Conservation (phyloP, 2,329 filamentous ascomycete genomes). For the Penicillium sp. region DNA sequence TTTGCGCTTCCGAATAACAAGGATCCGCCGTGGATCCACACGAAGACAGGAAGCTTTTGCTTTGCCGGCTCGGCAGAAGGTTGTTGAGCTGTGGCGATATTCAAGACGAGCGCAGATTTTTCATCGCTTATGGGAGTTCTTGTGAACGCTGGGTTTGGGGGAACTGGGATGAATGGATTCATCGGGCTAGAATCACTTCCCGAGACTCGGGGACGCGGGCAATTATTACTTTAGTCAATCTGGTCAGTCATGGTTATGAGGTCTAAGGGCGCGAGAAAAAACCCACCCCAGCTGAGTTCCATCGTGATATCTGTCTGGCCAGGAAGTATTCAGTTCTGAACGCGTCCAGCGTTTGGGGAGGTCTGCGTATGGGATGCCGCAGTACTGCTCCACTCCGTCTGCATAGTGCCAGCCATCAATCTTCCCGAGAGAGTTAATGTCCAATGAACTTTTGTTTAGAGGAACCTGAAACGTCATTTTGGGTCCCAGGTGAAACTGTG, state of each 20-base stretch:
- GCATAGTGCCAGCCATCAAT: conserved; percentile 8
- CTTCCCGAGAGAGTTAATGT: conserved; percentile 4
- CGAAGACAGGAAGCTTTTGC: conserved; percentile 6
- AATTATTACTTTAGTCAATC: conserved; percentile 3
- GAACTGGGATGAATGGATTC: conserved; percentile 13
- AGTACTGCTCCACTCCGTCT: conserved; percentile 13
- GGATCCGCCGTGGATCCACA: conserved; percentile 11
- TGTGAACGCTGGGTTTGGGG: conserved; percentile 10
- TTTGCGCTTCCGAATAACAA: conserved; percentile 11
- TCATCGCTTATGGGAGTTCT: conserved; percentile 2
- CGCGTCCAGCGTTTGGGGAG: conserved; percentile 13
- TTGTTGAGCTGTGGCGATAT: conserved; percentile 1
- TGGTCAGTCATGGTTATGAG: not conserved
- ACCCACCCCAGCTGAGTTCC: conserved; percentile 12
- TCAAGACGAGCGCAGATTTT: conserved; percentile 5
- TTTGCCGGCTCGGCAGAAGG: not conserved
- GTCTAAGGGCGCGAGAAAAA: not conserved
- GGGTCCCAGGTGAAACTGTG: not conserved
- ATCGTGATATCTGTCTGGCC: conserved; percentile 10
- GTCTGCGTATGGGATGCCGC: conserved; percentile 12
- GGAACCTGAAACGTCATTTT: conserved; percentile 7
- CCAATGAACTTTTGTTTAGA: conserved; percentile 1
- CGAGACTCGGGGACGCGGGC: conserved; percentile 4
- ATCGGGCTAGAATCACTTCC: not conserved
- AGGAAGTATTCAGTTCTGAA: conserved; percentile 7